These are phyloP conservation scores for Lecanicillium sp. DNA, from an alignment of 2,329 filamentous ascomycete genomes.

Conservation along the genomic window DNA sequence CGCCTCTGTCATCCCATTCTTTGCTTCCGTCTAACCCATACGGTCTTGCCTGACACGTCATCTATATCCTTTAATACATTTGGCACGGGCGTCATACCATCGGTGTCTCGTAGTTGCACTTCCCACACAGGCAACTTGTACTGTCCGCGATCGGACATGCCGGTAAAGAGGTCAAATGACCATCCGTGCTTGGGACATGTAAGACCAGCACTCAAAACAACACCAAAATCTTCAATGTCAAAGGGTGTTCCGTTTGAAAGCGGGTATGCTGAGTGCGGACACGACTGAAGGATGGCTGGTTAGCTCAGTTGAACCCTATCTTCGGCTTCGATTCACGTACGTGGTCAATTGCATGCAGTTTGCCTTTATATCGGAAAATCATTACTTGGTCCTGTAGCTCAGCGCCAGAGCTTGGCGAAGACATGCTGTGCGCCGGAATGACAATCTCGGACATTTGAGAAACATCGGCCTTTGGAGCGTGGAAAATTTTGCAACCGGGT, in stretches of 20 bases:
- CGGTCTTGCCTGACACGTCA: background rate
- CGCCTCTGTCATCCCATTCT: slow-evolving; percentile 9
- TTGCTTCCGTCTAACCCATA: slow-evolving; percentile 9
- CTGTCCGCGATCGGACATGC: slow-evolving; percentile 50
- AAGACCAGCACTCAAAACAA: slow-evolving; percentile 52
- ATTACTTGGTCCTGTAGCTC: slow-evolving; percentile 52
- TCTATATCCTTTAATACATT: background rate
- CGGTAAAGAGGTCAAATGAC: slow-evolving; percentile 62
- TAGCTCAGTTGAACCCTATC: background rate
- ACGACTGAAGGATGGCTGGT: slow-evolving; percentile 37
- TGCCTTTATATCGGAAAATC: slow-evolving; percentile 54
- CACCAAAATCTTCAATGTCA: slow-evolving; percentile 66
- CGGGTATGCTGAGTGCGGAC: slow-evolving; percentile 59
- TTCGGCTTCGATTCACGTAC: slow-evolving; percentile 36
- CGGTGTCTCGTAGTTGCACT: slow-evolving; percentile 41
- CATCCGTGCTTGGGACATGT: slow-evolving; percentile 62
- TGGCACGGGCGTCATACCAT: background rate
- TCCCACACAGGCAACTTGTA: slow-evolving; percentile 59
- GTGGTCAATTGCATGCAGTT: slow-evolving; percentile 61
- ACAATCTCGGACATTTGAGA: slow-evolving; percentile 28
- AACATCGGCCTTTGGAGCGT: slow-evolving; percentile 32
- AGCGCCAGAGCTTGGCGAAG: slow-evolving; percentile 17
- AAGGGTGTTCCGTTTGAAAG: slow-evolving; percentile 55
- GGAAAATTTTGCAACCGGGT: slow-evolving; percentile 52
- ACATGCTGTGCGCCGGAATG: slow-evolving; percentile 23